These are phyloP conservation scores for Geranium brycei DNA, from an alignment of 345 rosid genomes.

Conservation along the genomic window DNA sequence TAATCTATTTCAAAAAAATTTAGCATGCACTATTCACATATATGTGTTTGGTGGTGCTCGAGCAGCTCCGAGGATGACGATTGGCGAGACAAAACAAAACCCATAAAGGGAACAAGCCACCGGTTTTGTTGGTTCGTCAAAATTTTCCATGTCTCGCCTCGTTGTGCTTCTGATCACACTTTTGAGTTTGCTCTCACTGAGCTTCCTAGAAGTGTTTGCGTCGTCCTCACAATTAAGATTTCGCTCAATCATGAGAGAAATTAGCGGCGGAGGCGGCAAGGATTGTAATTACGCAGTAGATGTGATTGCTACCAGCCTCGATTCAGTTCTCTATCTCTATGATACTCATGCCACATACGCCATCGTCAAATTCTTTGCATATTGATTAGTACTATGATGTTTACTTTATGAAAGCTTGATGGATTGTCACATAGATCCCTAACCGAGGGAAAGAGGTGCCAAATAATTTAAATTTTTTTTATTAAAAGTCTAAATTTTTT, in stretches of 20 bases:
- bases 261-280: conserved; percentile 14
- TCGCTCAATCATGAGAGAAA: conserved; percentile 48
- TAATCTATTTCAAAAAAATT: too few relatives aligned
- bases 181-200: conserved; percentile 13
- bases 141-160: conserved; percentile 33
- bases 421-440: neutral
- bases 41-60: too few relatives aligned
- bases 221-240: conserved; percentile 11
- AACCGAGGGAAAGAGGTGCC: neutral
- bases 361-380: conserved; percentile 78
- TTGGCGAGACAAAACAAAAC: too few relatives aligned
- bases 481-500: too few relatives aligned
- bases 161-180: conserved; percentile 21
- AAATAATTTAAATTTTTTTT: too few relatives aligned
- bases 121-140: neutral
- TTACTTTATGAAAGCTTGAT: neutral
- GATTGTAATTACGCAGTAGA: conserved; percentile 47
- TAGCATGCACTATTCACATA: too few relatives aligned
- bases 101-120: neutral
- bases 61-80: too few relatives aligned
- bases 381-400: conserved; percentile 39
- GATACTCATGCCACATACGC: conserved; percentile 66
- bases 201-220: conserved; percentile 21
- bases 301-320: conserved; percentile 57
- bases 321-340: conserved; percentile 40